These are phyloP conservation scores for Leishmania guyanensis DNA, from an alignment of 208 protist species.

Conservation along the genomic window DNA sequence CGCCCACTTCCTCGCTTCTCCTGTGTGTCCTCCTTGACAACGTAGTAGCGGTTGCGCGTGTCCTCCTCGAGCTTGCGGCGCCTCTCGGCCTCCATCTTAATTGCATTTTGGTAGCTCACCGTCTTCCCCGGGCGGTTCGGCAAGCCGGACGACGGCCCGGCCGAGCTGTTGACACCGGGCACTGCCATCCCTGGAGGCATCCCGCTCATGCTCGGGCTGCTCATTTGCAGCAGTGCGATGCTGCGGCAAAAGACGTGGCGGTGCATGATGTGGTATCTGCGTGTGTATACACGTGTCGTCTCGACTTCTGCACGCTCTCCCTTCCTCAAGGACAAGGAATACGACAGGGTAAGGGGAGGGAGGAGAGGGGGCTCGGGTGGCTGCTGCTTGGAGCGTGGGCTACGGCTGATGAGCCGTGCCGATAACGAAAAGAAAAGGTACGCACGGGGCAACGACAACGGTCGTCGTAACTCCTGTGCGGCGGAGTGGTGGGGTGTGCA, in stretches of 20 bases:
- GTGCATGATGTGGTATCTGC: constrained; percentile 23
- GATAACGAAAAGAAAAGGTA: neutral
- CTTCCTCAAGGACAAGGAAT: neutral
- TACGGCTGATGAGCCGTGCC: neutral
- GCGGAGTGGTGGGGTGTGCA: neutral
- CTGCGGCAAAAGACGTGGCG: constrained; percentile 37
- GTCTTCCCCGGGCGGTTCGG: constrained; percentile 34
- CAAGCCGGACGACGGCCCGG: constrained; percentile 23
- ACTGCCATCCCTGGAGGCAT: constrained; percentile 17
- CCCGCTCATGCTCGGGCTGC: constrained; percentile 23
- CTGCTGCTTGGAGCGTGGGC: neutral
- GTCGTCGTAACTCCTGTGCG: neutral
- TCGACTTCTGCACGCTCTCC: neutral
- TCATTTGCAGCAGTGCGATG: constrained; percentile 42
- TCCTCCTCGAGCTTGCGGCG: constrained; percentile 72
- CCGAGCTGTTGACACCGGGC: neutral
- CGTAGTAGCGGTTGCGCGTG: constrained; percentile 63
- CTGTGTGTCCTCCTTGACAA: constrained; percentile 78
- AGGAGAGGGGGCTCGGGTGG: neutral
- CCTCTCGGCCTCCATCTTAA: constrained; percentile 81
- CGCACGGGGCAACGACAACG: neutral
- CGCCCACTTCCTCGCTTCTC: constrained; percentile 58
- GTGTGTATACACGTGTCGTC: neutral
- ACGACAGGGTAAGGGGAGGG: neutral
- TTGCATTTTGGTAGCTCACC: constrained; percentile 75